Base-by-base conservation (phyloP, 805 yeast species). In the Saturnispora hagleri region DNA sequence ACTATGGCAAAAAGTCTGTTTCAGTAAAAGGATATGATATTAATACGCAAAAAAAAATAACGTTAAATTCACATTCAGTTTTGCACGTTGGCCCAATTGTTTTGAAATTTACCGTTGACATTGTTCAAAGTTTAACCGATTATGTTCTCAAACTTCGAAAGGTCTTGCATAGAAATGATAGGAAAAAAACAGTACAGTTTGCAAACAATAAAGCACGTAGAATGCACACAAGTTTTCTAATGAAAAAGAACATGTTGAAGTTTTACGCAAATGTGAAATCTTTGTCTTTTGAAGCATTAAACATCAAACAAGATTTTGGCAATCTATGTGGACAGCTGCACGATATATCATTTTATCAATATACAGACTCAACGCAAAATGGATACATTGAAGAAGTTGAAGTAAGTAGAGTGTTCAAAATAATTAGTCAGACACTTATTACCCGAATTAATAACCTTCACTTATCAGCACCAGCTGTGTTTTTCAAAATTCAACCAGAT, bases 251-350 rank as follows among this genome's bases (percentile, higher is more conserved):
- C 49, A 20, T 51, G 1, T 35, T 63, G 10, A 47, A 52, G 12
- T 46, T 47, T 26, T 60, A 51, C 43, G 12, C 58, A 10, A 40
- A 31, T 9, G 36, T 67, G 13, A 58, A 58, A 12, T 27, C 48
- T 0, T 5, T 66, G 1, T 34, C 52, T 0, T 36, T 61, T 5
- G 46, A 49, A 0, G 6, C 70, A 0, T n/a, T 48, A 0, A 24
- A 59, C 2, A 48, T 73, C 1, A 57, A 60, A 24, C 54, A 57
- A 1, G 47, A 54, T 13, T 73, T 73, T 61, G 77, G 76, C 2
- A 64, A 60, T 49, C 4, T 71, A 1, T 43, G 34, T 0, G 62
- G 62, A 0, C 26, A 43, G 1, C 42, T 67, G 0, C 53, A 53
- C 3, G 53, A 61, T 12, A 34, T 63, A 9, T 51, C 57, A 1